Conservation (phyloP, 305 asterid species). For the Andrographis paniculata region DNA sequence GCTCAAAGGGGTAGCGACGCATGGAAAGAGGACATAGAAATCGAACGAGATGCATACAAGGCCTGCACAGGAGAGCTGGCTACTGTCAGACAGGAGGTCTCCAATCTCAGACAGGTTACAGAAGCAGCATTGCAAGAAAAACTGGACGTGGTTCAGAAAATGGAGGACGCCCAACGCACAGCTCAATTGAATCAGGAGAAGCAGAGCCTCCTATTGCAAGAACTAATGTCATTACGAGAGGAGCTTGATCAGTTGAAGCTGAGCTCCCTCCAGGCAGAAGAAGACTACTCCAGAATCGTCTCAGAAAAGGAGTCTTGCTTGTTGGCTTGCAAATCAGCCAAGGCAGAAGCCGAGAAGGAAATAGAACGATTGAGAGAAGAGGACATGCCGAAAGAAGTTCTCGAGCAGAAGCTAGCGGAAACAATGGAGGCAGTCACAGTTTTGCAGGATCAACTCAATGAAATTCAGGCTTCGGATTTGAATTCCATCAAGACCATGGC, state of each 20-base stretch:
- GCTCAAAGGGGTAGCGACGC: conserved; percentile 41
- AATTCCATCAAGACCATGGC: conserved; percentile 22
- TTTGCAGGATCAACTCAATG: conserved; percentile 38
- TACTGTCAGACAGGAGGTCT: conserved; percentile 47
- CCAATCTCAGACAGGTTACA: conserved; percentile 43
- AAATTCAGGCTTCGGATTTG: conserved; percentile 39
- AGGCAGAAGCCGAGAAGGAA: conserved; percentile 37
- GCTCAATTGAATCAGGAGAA: conserved; percentile 32
- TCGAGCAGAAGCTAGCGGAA: conserved; percentile 46
- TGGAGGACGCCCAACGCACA: conserved; percentile 49
- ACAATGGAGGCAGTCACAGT: conserved; percentile 44
- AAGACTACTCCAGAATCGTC: conserved; percentile 34
- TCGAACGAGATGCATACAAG: conserved; percentile 47
- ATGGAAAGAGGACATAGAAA: conserved; percentile 49
- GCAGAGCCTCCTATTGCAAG: conserved; percentile 34
- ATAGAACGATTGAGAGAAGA: conserved; percentile 36
- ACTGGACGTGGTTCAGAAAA: conserved; percentile 40
- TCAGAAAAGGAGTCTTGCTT: conserved; percentile 45
- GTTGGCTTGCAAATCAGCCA: conserved; percentile 25
- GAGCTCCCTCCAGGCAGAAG: conserved; percentile 39
- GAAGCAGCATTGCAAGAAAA: conserved; percentile 50
- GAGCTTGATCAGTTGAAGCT: conserved; percentile 35
- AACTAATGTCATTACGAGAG: conserved; percentile 32
- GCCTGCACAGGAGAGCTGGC: conserved; percentile 47
- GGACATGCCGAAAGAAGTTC: conserved; percentile 29